Percentiles rank a stretch among this genome's conserved stretches.
These are phyloP conservation scores for Pichia exigua DNA, from an alignment of 805 yeast genomes.

Conservation along the genomic window DNA sequence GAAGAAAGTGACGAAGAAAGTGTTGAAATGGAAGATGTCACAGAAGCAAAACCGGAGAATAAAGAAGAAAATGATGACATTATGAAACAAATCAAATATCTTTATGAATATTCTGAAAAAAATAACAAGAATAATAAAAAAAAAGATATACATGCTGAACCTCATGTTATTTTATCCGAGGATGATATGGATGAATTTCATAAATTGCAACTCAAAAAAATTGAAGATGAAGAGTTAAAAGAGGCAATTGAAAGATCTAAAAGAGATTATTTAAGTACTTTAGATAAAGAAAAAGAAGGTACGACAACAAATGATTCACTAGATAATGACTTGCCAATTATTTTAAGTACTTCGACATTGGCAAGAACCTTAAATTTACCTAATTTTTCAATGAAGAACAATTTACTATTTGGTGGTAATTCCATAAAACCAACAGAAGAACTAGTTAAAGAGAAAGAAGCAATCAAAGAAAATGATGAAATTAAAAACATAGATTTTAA, in stretches of 20 bases:
- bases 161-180: constrained; percentile 12
- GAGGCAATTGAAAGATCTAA: constrained; percentile 43
- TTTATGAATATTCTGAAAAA: constrained; percentile 26
- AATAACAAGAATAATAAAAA: constrained; percentile 15
- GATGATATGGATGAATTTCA: constrained; percentile 10
- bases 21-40: constrained; percentile 69
- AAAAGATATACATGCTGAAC: not conserved
- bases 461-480: not conserved
- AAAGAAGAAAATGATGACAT: constrained; percentile 17
- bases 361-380: constrained; percentile 12
- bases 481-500: not conserved
- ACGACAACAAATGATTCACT: not conserved
- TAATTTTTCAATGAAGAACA: constrained; percentile 12
- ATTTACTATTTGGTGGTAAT: constrained; percentile 7
- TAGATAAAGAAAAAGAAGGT: constrained; percentile 18
- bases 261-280: constrained; percentile 30
- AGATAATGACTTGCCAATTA: constrained; percentile 16
- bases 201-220: constrained; percentile 12
- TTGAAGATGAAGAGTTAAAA: constrained; percentile 28
- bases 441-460: constrained; percentile 1
- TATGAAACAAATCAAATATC: constrained; percentile 25
- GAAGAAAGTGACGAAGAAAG: constrained; percentile 40
- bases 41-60: constrained; percentile 1
- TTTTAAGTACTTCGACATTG: constrained; percentile 17
- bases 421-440: not conserved